phyloP scores from a whole-genome alignment of 2,329 filamentous ascomycete species.

The Aureobasidium subglaciale region DNA sequence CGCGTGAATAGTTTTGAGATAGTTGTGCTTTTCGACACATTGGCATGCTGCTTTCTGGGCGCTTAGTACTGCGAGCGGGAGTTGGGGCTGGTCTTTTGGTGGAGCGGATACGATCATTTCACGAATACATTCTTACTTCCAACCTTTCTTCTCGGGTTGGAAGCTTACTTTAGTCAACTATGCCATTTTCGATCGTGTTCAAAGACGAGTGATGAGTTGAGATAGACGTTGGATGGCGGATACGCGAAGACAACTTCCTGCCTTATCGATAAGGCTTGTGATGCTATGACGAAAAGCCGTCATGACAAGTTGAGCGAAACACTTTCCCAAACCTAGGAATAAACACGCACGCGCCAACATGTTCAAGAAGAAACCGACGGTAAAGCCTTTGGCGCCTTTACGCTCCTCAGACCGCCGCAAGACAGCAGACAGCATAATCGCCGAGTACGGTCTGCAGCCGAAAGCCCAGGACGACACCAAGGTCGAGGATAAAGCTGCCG shows the following conservation, averaged over 20 bases:
- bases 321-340: neutral
- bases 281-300: neutral
- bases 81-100: too few species aligned
- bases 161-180: too few species aligned
- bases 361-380: conserved; percentile 33
- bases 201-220: neutral
- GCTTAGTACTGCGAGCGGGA: too few species aligned
- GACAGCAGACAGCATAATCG: conserved; percentile 60
- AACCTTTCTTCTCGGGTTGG: too few species aligned
- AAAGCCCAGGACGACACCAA: conserved; percentile 33
- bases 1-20: too few species aligned
- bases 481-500: conserved; percentile 37
- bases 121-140: too few species aligned
- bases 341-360: conserved; percentile 18
- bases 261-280: conserved; percentile 2
- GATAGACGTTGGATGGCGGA: neutral
- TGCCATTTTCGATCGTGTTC: too few species aligned
- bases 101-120: too few species aligned
- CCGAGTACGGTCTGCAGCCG: conserved; percentile 49
- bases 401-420: conserved; percentile 61
- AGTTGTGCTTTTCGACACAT: too few species aligned
- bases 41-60: too few species aligned
- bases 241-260: neutral
- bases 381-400: conserved; percentile 60
- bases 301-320: neutral